Evolutionary conservation across 1,284 basidiomycete species (phyloP).

Genomic region (Chalciporus sp.): DNA sequence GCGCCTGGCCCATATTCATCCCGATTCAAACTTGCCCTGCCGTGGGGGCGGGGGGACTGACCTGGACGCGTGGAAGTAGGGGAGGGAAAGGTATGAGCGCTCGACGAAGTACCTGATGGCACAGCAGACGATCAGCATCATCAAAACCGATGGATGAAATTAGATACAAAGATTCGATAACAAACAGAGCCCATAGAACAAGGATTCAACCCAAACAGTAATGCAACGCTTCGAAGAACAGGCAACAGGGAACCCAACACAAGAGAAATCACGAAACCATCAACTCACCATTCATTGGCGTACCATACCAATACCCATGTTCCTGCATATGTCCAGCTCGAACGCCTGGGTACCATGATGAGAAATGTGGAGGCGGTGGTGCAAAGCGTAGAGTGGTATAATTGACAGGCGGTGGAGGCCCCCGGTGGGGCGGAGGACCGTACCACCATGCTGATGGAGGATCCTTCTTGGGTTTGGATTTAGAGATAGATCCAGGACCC

Average conservation of each 20-base stretch:
- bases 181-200: neutral
- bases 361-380: conserved; percentile 16
- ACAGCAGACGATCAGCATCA: conserved; percentile 15
- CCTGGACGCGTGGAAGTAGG: conserved; percentile 2
- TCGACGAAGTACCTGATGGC: conserved; percentile 18
- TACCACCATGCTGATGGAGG: conserved; percentile 14
- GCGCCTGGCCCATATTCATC: conserved; percentile 6
- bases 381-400: conserved; percentile 16
- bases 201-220: neutral
- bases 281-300: conserved; percentile 24
- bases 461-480: conserved; percentile 13
- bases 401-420: conserved; percentile 3
- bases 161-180: neutral
- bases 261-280: conserved; percentile 11
- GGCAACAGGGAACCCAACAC: neutral
- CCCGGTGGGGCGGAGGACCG: conserved; percentile 9
- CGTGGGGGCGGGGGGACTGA: neutral
- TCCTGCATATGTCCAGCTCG: conserved; percentile 16
- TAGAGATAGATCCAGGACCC: conserved; percentile 3
- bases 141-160: neutral
- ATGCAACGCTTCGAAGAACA: neutral
- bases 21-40: conserved; percentile 3
- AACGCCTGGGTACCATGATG: conserved; percentile 22
- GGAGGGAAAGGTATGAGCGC: conserved; percentile 2
- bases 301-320: conserved; percentile 27